These are phyloP conservation scores for Evernia prunastri DNA, from an alignment of 495 filamentous ascomycete genomes.

Conservation along the genomic window DNA sequence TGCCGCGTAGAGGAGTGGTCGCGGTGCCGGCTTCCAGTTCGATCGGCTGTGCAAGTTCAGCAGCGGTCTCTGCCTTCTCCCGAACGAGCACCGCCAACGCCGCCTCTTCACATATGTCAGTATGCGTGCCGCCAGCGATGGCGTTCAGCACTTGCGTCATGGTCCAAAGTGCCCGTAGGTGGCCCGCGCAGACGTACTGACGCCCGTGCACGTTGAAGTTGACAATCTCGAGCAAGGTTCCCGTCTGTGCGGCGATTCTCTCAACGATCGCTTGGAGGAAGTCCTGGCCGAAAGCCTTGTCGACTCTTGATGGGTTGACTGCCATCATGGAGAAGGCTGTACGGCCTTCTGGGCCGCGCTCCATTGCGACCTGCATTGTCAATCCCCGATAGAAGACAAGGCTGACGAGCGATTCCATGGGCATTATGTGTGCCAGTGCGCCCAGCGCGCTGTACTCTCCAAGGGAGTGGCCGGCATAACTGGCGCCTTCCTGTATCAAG, in stretches of 20 bases:
- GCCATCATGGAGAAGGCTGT: constrained; percentile 39
- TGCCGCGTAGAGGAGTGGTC: constrained; percentile 36
- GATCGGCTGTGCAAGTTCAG: too few relatives aligned
- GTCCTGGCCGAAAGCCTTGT: constrained; percentile 28
- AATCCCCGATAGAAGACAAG: constrained; percentile 41
- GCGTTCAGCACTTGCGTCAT: too few relatives aligned
- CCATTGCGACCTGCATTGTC: constrained; percentile 37
- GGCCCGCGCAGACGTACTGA: constrained; percentile 43
- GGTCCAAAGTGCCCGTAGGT: constrained; percentile 23
- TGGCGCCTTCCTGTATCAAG: constrained; percentile 26
- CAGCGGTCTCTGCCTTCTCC: too few relatives aligned
- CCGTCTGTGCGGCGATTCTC: constrained; percentile 24
- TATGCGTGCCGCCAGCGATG: too few relatives aligned
- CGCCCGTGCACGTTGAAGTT: constrained; percentile 37
- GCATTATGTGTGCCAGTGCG: constrained; percentile 30
- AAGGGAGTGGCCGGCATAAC: constrained; percentile 41
- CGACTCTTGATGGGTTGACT: constrained; percentile 36
- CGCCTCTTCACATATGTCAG: too few relatives aligned
- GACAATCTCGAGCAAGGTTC: constrained; percentile 36
- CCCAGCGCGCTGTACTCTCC: constrained; percentile 38
- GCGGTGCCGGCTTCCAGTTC: constrained; percentile 29
- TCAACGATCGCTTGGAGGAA: constrained; percentile 25
- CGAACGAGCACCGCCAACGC: too few relatives aligned
- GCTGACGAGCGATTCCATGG: constrained; percentile 28
- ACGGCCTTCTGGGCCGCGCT: constrained; percentile 28